A percentile compares a stretch with the other conserved stretches of the same genome.
Conservation (phyloP, 1,284 basidiomycete species). For the Papiliotrema laurentii region DNA sequence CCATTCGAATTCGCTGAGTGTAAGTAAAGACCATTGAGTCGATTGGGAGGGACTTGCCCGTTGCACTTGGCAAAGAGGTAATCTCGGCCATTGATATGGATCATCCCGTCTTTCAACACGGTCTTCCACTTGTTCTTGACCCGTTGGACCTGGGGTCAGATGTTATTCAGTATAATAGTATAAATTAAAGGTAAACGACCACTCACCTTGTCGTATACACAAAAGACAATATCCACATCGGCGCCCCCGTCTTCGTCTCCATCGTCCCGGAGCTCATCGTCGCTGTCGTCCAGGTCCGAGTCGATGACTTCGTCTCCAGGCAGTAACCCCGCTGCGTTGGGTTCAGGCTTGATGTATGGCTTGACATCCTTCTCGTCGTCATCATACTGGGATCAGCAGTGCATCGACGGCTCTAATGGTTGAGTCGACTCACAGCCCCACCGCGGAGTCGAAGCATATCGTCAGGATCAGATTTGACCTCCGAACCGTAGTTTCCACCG, state of each 20-base stretch:
- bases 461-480: constrained; percentile 42
- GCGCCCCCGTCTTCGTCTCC: constrained; percentile 50
- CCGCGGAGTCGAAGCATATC: constrained; percentile 38
- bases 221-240: constrained; percentile 86
- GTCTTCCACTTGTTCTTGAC: constrained; percentile 99
- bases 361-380: constrained; percentile 16
- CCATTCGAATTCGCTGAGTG: constrained; percentile 18
- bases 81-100: constrained; percentile 93
- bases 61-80: constrained; percentile 96
- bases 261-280: constrained; percentile 59
- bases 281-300: constrained; percentile 89
- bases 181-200: background rate
- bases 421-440: constrained; percentile 24
- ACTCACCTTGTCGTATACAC: constrained; percentile 93
- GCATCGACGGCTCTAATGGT: background rate
- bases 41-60: constrained; percentile 37
- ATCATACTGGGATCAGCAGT: background rate
- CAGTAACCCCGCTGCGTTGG: constrained; percentile 47
- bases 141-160: constrained; percentile 68
- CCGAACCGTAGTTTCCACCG: constrained; percentile 12
- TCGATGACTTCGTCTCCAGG: constrained; percentile 78
- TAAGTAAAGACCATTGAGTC: background rate
- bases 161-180: background rate
- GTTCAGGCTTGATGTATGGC: constrained; percentile 34
- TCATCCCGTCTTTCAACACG: constrained; percentile 97